Conservation (phyloP, 1,139 yeast species). For the Suhomyces bolitotheri region DNA sequence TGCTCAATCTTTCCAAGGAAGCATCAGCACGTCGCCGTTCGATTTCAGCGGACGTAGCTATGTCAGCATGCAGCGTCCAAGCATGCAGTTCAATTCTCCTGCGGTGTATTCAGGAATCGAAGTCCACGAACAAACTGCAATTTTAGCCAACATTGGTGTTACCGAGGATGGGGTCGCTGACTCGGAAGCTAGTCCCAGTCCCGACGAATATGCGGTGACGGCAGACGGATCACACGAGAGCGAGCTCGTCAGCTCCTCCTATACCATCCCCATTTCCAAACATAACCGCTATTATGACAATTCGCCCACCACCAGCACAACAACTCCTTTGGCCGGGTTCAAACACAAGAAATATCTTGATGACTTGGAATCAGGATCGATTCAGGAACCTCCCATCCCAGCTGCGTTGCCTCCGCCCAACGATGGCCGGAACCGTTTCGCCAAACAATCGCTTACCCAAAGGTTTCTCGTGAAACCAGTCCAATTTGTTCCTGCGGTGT, state of each 20-base stretch:
- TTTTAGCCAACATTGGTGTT: conserved; percentile 60
- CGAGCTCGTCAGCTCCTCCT: conserved; percentile 20
- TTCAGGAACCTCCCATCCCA: not conserved
- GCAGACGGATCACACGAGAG: conserved; percentile 13
- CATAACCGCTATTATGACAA: not conserved
- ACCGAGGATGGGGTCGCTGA: conserved; percentile 36
- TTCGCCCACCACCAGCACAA: not conserved
- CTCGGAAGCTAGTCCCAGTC: conserved; percentile 1
- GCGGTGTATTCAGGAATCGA: conserved; percentile 49
- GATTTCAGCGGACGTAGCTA: conserved; percentile 50
- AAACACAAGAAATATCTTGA: conserved; percentile 5
- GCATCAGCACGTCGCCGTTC: conserved; percentile 30
- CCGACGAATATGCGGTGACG: conserved; percentile 2
- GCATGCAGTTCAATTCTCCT: conserved; percentile 31
- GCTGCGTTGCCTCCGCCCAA: not conserved
- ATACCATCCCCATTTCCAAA: conserved; percentile 25
- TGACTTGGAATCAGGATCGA: conserved; percentile 6
- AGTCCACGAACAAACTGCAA: conserved; percentile 65
- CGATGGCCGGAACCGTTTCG: not conserved
- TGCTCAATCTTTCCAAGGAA: conserved; percentile 21
- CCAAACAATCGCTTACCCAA: conserved; percentile 14
- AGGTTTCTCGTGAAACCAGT: conserved; percentile 38
- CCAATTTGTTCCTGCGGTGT: conserved; percentile 70
- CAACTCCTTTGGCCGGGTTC: conserved; percentile 5
- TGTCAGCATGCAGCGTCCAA: conserved; percentile 32